These are phyloP conservation scores for Lepiota brunneoincarnata DNA, from an alignment of 768 basidiomycete genomes.

Conservation along the genomic window DNA sequence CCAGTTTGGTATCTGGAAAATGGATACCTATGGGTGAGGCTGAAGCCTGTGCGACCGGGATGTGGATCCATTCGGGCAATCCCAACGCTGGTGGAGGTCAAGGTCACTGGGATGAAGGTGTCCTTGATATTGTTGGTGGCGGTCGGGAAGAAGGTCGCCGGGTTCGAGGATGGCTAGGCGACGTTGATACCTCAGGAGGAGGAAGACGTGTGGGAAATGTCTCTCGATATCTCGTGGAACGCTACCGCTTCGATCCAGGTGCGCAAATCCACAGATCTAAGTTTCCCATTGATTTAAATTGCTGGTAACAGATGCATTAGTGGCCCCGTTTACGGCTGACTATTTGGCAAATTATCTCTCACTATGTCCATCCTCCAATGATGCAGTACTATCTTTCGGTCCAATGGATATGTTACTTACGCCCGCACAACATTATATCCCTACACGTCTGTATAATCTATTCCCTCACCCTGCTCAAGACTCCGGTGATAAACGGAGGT, in stretches of 20 bases:
- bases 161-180: conserved; percentile 80
- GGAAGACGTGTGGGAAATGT: conserved; percentile 63
- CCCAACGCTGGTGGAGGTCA: conserved; percentile 25
- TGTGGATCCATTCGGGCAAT: conserved; percentile 67
- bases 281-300: background rate
- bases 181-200: conserved; percentile 68
- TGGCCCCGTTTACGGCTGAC: conserved; percentile 77
- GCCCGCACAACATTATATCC: conserved; percentile 71
- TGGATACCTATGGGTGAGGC: conserved; percentile 73
- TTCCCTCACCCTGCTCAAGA: conserved; percentile 85
- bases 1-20: conserved; percentile 67
- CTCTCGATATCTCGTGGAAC: conserved; percentile 72
- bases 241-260: conserved; percentile 82
- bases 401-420: conserved; percentile 78
- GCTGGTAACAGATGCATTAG: conserved; percentile 52
- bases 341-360: conserved; percentile 77
- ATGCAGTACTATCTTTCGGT: conserved; percentile 77
- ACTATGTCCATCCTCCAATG: conserved; percentile 65
- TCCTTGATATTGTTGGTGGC: conserved; percentile 77
- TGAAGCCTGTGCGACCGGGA: conserved; percentile 75
- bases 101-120: conserved; percentile 75
- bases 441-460: conserved; percentile 71
- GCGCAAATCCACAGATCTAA: conserved; percentile 15
- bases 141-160: conserved; percentile 69
- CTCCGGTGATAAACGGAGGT: conserved; percentile 66